Evolutionary conservation across 768 basidiomycete species (phyloP), one percentile per base, ranked within the genome.

Genomic region (Suillus hirtellus): DNA sequence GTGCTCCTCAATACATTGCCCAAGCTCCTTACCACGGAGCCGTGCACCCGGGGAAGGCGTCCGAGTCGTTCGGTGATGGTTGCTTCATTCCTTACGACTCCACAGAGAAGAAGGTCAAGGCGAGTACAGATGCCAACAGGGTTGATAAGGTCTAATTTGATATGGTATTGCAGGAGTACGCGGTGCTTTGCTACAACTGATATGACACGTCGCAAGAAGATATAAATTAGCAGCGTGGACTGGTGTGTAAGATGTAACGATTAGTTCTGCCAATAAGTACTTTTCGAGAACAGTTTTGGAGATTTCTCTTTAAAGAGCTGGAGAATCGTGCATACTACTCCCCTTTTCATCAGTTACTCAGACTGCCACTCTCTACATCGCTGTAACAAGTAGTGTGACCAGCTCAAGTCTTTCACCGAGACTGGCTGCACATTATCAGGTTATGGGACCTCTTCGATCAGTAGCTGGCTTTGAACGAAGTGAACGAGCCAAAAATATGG

Each of bases 21-120:
- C 81, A 85, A 68, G 89, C 87, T 3, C 76, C 78, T 12, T 71
- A 87, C 75, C 76, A 84, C 14, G 78, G 76, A 24, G 81, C 79
- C 10, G 77, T 81, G 40, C 81, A 86, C 70, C 87, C 89, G 7
- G 90, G 89, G n/a, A 91, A 90, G 73, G 80, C 80, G 37, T 82
- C 84, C 67, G 79, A 80, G 68, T 46, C 75, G 82, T 75, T 68
- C 27, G 74, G 71, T 54, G 82, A 86, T 61, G 86, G 84, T 79
- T 86, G 84, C 15, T 86, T 82, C 65, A 84, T 90, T 58, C 80
- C 88, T 3, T 84, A 82, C 61, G 81, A 75, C 55, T 73, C 78
- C 24, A 77, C 70, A 7, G 87, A 89, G 78, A 80, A 84, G 70
- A 74, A 79, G 47, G 71, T 87, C 40, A 76, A 80, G 72, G 87